A percentile compares a stretch with the other conserved stretches of the same genome.
These are phyloP conservation scores for Calonectria pseudoturangicola DNA, from an alignment of 2,329 filamentous ascomycete genomes.

Conservation along the genomic window DNA sequence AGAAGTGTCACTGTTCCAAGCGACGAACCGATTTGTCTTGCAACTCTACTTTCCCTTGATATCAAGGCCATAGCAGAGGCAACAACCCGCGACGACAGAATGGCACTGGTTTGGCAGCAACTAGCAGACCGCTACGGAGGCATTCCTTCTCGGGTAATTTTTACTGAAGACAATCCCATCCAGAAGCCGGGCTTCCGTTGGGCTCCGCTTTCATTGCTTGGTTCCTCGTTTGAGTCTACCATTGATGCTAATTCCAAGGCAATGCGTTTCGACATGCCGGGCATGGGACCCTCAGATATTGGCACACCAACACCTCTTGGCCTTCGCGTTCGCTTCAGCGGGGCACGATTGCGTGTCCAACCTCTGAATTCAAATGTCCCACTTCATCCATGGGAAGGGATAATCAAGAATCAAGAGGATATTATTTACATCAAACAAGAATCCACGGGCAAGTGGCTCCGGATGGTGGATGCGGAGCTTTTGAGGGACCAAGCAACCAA, in stretches of 20 bases:
- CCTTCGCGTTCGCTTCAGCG: conserved; percentile 6
- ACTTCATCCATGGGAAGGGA: conserved; percentile 11
- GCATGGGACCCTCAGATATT: background rate
- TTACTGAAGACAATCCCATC: conserved; percentile 6
- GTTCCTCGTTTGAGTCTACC: conserved; percentile 7
- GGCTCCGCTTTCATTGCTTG: conserved; percentile 1
- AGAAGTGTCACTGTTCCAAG: conserved; percentile 12
- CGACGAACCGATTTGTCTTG: conserved; percentile 5
- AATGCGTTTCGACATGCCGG: conserved; percentile 4
- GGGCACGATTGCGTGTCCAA: background rate
- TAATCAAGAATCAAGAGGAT: background rate
- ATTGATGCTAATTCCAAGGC: background rate
- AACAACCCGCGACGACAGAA: background rate
- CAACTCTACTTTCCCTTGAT: background rate
- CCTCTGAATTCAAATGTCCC: background rate
- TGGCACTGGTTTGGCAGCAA: conserved; percentile 11
- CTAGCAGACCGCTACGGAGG: conserved; percentile 9
- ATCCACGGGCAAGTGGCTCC: conserved; percentile 4
- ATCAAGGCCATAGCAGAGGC: conserved; percentile 4
- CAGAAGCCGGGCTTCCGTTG: conserved; percentile 11
- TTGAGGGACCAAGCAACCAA: background rate
- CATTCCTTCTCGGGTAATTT: conserved; percentile 14
- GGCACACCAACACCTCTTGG: conserved; percentile 12
- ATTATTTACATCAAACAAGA: conserved; percentile 6
- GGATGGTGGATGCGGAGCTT: conserved; percentile 13